Evolutionary conservation across 2,329 filamentous ascomycete genomes (phyloP).

Genomic region (Pestalotiopsis sp.): DNA sequence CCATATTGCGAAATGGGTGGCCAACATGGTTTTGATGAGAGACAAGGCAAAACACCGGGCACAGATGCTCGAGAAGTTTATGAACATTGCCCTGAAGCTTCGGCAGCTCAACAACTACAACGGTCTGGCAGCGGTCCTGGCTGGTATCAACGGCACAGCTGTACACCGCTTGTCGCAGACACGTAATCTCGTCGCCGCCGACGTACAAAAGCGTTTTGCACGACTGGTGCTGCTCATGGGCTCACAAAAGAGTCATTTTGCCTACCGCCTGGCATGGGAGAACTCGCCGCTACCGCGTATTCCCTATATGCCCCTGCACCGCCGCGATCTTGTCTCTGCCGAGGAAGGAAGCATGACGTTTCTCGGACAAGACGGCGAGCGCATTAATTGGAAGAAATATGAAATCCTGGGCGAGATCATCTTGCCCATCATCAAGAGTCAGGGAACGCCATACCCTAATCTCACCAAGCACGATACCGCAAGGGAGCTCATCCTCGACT

Average conservation of each 20-base stretch:
- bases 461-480: constrained; percentile 69
- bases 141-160: constrained; percentile 85
- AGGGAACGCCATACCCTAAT: constrained; percentile 78
- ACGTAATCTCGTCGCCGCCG: constrained; percentile 68
- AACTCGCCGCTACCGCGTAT: constrained; percentile 90
- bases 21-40: constrained; percentile 81
- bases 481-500: constrained; percentile 76
- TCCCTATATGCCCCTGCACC: constrained; percentile 87
- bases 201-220: constrained; percentile 81
- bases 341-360: constrained; percentile 93
- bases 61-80: constrained; percentile 91
- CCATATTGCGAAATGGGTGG: constrained; percentile 78
- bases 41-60: constrained; percentile 96
- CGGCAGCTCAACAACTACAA: constrained; percentile 97
- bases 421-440: constrained; percentile 86
- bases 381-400: constrained; percentile 98
- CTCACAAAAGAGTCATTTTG: constrained; percentile 86
- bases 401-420: constrained; percentile 93
- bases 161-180: constrained; percentile 84
- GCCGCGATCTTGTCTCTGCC: constrained; percentile 85
- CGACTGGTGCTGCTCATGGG: constrained; percentile 90
- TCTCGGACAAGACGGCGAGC: constrained; percentile 68
- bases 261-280: constrained; percentile 96
- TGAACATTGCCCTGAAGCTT: constrained; percentile 82
- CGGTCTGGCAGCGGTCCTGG: constrained; percentile 87